Conservation (phyloP, 164 flowering plant genomes). For the Magnolia sinica region DNA sequence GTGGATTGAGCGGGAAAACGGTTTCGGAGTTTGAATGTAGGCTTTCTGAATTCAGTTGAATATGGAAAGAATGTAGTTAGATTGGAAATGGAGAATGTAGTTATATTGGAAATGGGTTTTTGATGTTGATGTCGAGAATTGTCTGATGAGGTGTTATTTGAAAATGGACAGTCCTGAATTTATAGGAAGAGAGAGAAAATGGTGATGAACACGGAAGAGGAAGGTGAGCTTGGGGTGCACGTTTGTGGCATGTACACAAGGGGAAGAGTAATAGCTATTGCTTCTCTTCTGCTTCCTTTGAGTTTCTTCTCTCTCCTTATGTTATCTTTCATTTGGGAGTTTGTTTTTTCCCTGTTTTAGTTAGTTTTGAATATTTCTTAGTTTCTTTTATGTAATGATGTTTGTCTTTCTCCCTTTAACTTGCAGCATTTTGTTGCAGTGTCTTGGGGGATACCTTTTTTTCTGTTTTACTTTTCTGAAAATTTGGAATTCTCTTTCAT, state of each 20-base stretch:
- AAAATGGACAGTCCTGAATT: neutral
- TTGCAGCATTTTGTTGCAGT: slow-evolving; percentile 1
- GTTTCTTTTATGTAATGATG: neutral
- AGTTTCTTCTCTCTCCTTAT: neutral
- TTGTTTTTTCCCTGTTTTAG: neutral
- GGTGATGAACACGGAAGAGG: slow-evolving; percentile 2
- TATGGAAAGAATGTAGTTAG: neutral
- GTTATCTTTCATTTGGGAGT: neutral
- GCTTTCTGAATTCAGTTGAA: neutral
- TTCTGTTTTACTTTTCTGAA: neutral
- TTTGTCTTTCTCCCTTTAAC: slow-evolving; percentile 2
- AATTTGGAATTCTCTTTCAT: no score
- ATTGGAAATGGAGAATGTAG: neutral
- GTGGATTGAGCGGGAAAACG: neutral
- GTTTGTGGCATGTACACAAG: slow-evolving; percentile 32
- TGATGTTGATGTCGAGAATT: no score
- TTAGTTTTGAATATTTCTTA: neutral
- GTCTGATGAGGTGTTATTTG: neutral
- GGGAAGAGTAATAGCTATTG: slow-evolving; percentile 28
- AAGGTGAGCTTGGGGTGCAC: slow-evolving; percentile 40
- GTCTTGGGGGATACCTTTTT: slow-evolving; percentile 3
- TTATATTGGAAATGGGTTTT: neutral
- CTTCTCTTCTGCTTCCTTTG: neutral
- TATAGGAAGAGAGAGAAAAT: neutral
- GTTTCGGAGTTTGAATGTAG: neutral